Percentiles rank a stretch among this genome's conserved stretches.
Evolutionary conservation across 805 yeast species (phyloP).

Genomic region (Teunomyces gatunensis): DNA sequence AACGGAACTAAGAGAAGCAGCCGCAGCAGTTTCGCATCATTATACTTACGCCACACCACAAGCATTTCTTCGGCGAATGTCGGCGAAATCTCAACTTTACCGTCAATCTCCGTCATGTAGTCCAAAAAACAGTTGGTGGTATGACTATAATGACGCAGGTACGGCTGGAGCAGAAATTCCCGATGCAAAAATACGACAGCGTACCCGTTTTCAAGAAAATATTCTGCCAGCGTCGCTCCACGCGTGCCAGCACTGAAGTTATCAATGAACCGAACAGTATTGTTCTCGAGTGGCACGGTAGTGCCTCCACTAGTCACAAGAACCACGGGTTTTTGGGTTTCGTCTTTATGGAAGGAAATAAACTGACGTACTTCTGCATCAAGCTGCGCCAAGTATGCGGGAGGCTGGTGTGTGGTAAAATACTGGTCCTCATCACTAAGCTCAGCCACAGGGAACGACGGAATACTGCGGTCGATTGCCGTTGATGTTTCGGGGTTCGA

Average conservation of each 20-base stretch:
- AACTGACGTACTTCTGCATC: conserved; percentile 58
- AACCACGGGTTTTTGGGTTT: conserved; percentile 54
- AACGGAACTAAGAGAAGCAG: conserved; percentile 74
- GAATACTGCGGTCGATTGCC: conserved; percentile 78
- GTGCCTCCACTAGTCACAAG: conserved; percentile 96
- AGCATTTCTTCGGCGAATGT: conserved; percentile 62
- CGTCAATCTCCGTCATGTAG: conserved; percentile 60
- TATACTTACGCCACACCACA: conserved; percentile 54
- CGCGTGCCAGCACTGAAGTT: conserved; percentile 97
- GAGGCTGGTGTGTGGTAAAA: conserved; percentile 70
- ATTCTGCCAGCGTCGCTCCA: conserved; percentile 95
- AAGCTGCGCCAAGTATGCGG: conserved; percentile 66
- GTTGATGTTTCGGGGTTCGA: conserved; percentile 64
- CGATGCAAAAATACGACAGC: conserved; percentile 92
- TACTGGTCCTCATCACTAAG: conserved; percentile 71
- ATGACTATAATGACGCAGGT: conserved; percentile 85
- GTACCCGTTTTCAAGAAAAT: conserved; percentile 79
- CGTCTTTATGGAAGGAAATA: conserved; percentile 49
- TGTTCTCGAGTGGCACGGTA: conserved; percentile 94
- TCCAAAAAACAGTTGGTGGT: conserved; percentile 84
- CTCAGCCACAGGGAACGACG: conserved; percentile 76
- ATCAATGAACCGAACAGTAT: conserved; percentile 94
- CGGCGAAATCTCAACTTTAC: conserved; percentile 59
- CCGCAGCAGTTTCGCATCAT: conserved; percentile 47
- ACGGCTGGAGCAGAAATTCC: conserved; percentile 88